Base-by-base conservation (phyloP, 208 protist genomes). In the Trypanosoma lewisi region DNA sequence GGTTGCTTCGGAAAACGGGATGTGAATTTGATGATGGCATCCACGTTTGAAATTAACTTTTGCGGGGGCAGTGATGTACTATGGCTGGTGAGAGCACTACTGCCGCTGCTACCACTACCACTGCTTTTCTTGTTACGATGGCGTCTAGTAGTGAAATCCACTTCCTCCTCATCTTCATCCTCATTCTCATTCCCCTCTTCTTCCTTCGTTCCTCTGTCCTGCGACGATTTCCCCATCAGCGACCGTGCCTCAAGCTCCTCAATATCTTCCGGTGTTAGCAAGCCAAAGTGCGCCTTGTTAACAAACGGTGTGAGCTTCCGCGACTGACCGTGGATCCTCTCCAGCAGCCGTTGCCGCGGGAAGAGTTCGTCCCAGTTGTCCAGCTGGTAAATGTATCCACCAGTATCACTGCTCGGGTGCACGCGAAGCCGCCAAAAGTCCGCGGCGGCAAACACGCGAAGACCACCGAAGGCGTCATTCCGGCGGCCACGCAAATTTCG, bases 361-460 rank as follows among this genome's bases (percentile, higher is more conserved):
- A 96, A 96, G 4, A 91, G 44, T 17, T 71, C 57, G 1, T 77
- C 50, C 85, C 86, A 96, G 61, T 82, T 64, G 47, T 73, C 72
- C 17, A 90, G 69, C 67, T 96, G 89, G 54, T 82, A 96, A 17
- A 90, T 50, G 47, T 96, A 92, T 27, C 87, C 89, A 14, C 87
- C 86, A 0, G 78, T 91, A 73, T 93, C 86, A 59, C 83, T 91
- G 59, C 74, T 76, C 1, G 89, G 89, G 47, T 86, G 76, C 19
- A 96, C 89, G 0, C 80, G 82, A 21, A 96, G 68, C 0, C 60
- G 73, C 87, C 89, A 96, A 58, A 96, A 96, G 57, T 96, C 85
- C 14, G 85, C 89, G 16, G 80, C 70, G 37, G 85, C 89, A 64
- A 83, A 89, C 16, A 96, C 80, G 28, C 85, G 87, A 31, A 96